phyloP scores from a whole-genome alignment of 768 basidiomycete genomes.

The Suillus sp. region DNA sequence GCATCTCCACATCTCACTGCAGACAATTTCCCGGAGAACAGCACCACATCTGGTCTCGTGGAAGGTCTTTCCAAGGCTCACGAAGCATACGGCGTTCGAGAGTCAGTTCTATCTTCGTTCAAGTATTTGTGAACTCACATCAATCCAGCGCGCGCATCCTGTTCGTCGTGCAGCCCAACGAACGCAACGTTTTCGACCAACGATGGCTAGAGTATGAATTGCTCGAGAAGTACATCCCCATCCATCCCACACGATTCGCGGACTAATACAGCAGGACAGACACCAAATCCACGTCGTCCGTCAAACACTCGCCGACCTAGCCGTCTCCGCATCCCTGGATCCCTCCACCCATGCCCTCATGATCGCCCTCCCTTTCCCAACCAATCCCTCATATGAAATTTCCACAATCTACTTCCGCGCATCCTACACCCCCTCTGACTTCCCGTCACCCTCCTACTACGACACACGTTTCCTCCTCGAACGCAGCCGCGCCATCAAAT shows the following conservation, averaged over 20 bases:
- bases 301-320: constrained; percentile 74
- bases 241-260: neutral
- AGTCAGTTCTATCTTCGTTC: constrained; percentile 38
- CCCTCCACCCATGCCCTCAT: constrained; percentile 45
- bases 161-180: constrained; percentile 86
- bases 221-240: constrained; percentile 60
- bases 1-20: constrained; percentile 52
- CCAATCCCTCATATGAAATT: constrained; percentile 53
- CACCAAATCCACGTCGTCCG: constrained; percentile 75
- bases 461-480: constrained; percentile 77
- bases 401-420: constrained; percentile 91
- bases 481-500: constrained; percentile 85
- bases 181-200: constrained; percentile 96
- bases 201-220: constrained; percentile 86
- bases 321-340: constrained; percentile 55
- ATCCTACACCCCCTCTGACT: constrained; percentile 85
- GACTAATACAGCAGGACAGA: constrained; percentile 38
- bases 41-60: constrained; percentile 68
- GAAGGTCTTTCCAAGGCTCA: constrained; percentile 82
- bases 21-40: constrained; percentile 71
- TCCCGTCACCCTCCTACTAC: constrained; percentile 66
- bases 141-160: constrained; percentile 57
- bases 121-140: neutral
- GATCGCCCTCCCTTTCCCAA: constrained; percentile 28
- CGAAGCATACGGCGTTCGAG: constrained; percentile 60